Evolutionary conservation across 345 rosid genomes (phyloP).

Genomic region (Hevea brasiliensis): DNA sequence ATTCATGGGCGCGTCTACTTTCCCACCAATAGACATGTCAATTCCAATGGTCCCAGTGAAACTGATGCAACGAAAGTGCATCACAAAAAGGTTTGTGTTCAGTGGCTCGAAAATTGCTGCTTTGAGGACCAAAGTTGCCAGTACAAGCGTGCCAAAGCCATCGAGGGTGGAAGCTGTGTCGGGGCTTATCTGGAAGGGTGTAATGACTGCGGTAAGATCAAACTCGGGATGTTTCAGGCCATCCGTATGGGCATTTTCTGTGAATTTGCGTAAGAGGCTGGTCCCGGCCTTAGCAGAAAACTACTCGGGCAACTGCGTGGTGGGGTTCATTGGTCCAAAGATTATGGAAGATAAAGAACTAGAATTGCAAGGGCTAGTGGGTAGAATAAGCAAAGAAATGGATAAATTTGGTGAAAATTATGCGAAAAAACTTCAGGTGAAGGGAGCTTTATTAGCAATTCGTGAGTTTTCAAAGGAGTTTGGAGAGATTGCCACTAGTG

Average conservation of each 20-base stretch:
- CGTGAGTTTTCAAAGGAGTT: background rate
- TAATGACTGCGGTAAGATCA: constrained; percentile 3
- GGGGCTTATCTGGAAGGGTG: constrained; percentile 18
- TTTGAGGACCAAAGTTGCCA: constrained; percentile 4
- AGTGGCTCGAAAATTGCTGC: background rate
- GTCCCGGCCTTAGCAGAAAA: constrained; percentile 6
- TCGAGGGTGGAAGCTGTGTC: constrained; percentile 19
- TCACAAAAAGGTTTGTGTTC: constrained; percentile 24
- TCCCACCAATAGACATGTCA: constrained; percentile 20
- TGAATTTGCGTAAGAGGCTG: constrained; percentile 18
- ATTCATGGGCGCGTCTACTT: constrained; percentile 19
- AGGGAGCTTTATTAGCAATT: background rate
- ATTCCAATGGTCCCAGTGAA: background rate
- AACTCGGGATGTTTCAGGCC: background rate
- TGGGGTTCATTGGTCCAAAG: background rate
- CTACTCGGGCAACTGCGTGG: constrained; percentile 8
- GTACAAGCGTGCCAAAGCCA: constrained; percentile 6
- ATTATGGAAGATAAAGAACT: no score
- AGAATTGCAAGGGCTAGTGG: background rate
- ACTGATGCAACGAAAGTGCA: background rate
- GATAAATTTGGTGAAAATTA: constrained; percentile 3
- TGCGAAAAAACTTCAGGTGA: background rate
- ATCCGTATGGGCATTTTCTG: constrained; percentile 1
- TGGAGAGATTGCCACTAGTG: background rate
- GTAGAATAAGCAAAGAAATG: constrained; percentile 11